Base-by-base conservation (phyloP, 2,329 filamentous ascomycete species). In the Emergomyces pasteurianus region DNA sequence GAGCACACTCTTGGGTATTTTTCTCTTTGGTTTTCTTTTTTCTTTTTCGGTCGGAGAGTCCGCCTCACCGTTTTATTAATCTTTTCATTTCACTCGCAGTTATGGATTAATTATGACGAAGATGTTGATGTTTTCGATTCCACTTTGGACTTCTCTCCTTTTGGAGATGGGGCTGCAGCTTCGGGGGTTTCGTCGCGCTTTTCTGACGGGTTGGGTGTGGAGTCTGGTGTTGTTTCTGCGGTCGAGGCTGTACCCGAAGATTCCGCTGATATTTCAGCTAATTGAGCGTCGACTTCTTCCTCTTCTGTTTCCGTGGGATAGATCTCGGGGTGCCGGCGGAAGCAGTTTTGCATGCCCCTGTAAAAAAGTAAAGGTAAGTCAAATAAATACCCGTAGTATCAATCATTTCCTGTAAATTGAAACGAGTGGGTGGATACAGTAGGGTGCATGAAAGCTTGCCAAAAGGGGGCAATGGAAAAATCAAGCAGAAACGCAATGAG, bases 341-440 rank as follows among this genome's bases (percentile, higher is more conserved):
- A 99, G 80, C 94, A 99, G 70, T 92, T 87, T 79, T 97, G 94
- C 94, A 99, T 99, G 69, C 82, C 86, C 81, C 92, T 96, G 67
- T 61, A 26, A 61, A 79, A 69, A 73, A 72, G 68, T 31, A 43
- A 3, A n/a, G 31, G 21, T 21, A 43, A 10, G 63, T 31, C 47
- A 53, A 12, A n/a, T n/a, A n/a, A n/a, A n/a, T n/a, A n/a, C n/a
- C n/a, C n/a, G n/a, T n/a, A n/a, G n/a, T 23, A n/a, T 23, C 9
- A 18, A 28, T 36, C 28, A 28, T 16, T 38, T 7, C 26, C n/a
- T 21, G 23, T 21, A 47, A 16, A 47, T 14, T 47, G 26, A 34
- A 23, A 40, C n/a, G n/a, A n/a, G n/a, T n/a, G n/a, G n/a, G n/a
- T n/a, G n/a, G n/a, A n/a, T n/a, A n/a, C n/a, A n/a, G n/a, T n/a